Base-by-base conservation (phyloP, 768 basidiomycete genomes). In the Mycena rebaudengoi region DNA sequence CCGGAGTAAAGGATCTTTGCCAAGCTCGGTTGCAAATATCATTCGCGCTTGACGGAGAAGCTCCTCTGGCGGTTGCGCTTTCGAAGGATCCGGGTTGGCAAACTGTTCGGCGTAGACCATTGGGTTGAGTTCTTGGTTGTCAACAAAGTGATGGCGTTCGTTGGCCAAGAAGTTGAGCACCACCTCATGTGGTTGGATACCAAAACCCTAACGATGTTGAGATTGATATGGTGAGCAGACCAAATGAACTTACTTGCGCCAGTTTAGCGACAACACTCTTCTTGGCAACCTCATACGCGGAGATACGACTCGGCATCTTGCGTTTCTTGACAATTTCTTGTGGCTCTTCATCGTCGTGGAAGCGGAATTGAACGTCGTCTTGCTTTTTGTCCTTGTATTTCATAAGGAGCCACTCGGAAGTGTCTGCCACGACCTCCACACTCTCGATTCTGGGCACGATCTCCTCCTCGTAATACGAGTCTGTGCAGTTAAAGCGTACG, bases 361-460 rank as follows among this genome's bases (percentile, higher is more conserved):
- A 91, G 32, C 83, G 87, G 59, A 93, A 82, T 37, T 89, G 87
- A 41, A 80, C 74, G 12, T 83, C 81, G 58, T 85, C 85, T 69
- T 87, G 83, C 73, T 91, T 89, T 74, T 85, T 85, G 64, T 88
- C 85, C 70, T 92, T 91, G 78, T 94, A 93, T 75, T 91, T 92
- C 85, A 95, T 86, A 23, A 85, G 79, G 48, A 99, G 74, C 95
- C 95, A 99, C 71, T 96, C 96, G 0, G 91, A 91, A 11, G 92
- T 87, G 70, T 99, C 98, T 4, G 92, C 89, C 21, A 96, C 91
- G 64, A 93, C 85, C 76, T 99, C 98, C 40, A 96, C 90, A 56
- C 88, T 89, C 67, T 94, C 90, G 37, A 92, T 82, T 65, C 85
- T 85, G 35, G 87, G 83, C 61, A 83, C 76, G 64, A 95, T 83